Base-by-base conservation (phyloP, 1,139 yeast species). In the Pneumocystis canis region DNA sequence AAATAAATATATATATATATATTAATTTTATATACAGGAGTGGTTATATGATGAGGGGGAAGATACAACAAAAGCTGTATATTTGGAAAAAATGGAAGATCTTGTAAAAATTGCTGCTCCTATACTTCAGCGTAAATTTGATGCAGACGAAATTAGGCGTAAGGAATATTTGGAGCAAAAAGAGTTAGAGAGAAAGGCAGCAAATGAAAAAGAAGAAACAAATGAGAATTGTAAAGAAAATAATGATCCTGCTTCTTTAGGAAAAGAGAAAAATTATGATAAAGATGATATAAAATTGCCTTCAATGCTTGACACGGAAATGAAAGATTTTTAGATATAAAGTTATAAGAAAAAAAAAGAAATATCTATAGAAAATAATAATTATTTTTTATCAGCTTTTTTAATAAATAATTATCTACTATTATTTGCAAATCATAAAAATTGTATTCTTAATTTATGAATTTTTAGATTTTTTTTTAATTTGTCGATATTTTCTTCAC, bases 21-120 rank as follows among this genome's bases (percentile, higher is more conserved):
- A 6, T 47, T 41, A 41, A 47, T 25, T 47, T 47, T 25, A 25
- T 47, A 25, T 25, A 5, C 25, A 47, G 54, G 96, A 92, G 74
- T 92, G 99, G 99, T 83, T 92, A 73, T 94, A 92, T 77, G 96
- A 87, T 67, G 98, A 89, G 65, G 97, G 98, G 73, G 92, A 87
- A 74, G 98, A 92, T 75, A 83, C 97, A 67, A 81, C 90, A 74
- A 90, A 92, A 83, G 98, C 95, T 71, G 89, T 87, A 77, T 92
- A 92, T 81, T 85, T 94, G 78, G 97, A 98, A 73, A 90, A 87
- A 79, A 89, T 90, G 78, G 98, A 94, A 79, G 98, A 92, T 78
- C 84, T 92, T 74, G 95, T 97, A 61, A 82, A 96, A 62, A 80
- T 85, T 72, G 98, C 98, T 77, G 92, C 94, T 81, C 79, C 92